These are phyloP conservation scores for Lichtheimia ornata DNA, from an alignment of 371 early-diverging fungal species.

Conservation along the genomic window DNA sequence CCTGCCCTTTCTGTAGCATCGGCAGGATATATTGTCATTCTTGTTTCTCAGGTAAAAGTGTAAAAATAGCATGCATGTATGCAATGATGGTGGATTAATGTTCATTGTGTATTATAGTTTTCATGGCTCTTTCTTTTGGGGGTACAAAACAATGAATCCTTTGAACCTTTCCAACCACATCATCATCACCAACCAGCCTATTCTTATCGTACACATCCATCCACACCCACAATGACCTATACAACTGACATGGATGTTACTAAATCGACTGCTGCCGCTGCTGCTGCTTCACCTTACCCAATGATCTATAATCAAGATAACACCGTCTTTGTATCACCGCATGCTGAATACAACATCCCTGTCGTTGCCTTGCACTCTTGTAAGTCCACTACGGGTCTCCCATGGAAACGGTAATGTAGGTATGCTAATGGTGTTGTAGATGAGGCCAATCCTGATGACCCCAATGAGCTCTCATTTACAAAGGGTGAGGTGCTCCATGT, in stretches of 20 bases:
- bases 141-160: constrained; percentile 25
- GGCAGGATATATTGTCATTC: constrained; percentile 33
- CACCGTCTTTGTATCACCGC: constrained; percentile 34
- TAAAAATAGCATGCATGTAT: background rate
- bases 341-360: constrained; percentile 36
- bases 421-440: constrained; percentile 32
- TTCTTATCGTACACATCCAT: constrained; percentile 8
- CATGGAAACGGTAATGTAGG: background rate
- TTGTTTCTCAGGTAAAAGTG: constrained; percentile 30
- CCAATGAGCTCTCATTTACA: constrained; percentile 83
- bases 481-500: constrained; percentile 87
- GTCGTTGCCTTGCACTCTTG: constrained; percentile 45
- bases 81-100: background rate
- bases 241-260: no score
- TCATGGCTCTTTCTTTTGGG: constrained; percentile 40
- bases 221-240: background rate
- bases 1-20: constrained; percentile 22
- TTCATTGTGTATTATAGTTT: constrained; percentile 17
- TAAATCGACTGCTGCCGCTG: no score
- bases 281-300: no score
- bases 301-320: constrained; percentile 14
- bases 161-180: constrained; percentile 3
- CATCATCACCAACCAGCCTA: background rate
- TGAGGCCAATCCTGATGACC: constrained; percentile 83
- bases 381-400: constrained; percentile 17